These are phyloP conservation scores for Diaporthe citrichinensis DNA, from an alignment of 2,329 filamentous ascomycete species.

Conservation along the genomic window DNA sequence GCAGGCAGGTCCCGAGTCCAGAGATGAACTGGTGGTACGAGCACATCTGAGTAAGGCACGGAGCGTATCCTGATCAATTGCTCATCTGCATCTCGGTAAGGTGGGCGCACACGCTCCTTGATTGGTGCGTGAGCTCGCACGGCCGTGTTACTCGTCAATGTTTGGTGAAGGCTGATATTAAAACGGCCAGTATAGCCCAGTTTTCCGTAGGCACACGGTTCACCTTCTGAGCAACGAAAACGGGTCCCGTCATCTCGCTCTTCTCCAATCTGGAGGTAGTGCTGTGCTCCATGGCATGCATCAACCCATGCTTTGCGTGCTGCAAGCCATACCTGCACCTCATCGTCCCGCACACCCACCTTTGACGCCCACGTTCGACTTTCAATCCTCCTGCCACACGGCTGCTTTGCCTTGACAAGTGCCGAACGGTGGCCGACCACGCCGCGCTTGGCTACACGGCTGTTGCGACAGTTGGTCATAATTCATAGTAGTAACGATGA, in stretches of 20 bases:
- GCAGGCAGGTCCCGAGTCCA: slow-evolving; percentile 38
- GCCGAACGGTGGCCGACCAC: background rate
- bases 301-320: slow-evolving; percentile 41
- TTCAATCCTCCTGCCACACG: slow-evolving; percentile 13
- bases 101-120: slow-evolving; percentile 17
- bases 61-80: slow-evolving; percentile 33
- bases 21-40: slow-evolving; percentile 37
- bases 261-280: slow-evolving; percentile 33
- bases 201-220: slow-evolving; percentile 35
- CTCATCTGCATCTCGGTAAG: slow-evolving; percentile 39
- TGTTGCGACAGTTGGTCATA: background rate
- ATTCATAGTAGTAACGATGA: background rate
- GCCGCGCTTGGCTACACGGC: background rate
- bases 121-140: slow-evolving; percentile 30
- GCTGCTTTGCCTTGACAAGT: slow-evolving; percentile 18
- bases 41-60: slow-evolving; percentile 33
- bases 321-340: slow-evolving; percentile 43
- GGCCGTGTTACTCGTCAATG: slow-evolving; percentile 36
- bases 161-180: slow-evolving; percentile 41
- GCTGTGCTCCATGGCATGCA: slow-evolving; percentile 38
- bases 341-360: slow-evolving; percentile 41
- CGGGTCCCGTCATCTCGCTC: slow-evolving; percentile 40
- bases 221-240: slow-evolving; percentile 34
- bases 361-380: slow-evolving; percentile 28
- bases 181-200: slow-evolving; percentile 33